phyloP scores from a whole-genome alignment of 768 basidiomycete genomes.

The Clitopilus passeckerianus region DNA sequence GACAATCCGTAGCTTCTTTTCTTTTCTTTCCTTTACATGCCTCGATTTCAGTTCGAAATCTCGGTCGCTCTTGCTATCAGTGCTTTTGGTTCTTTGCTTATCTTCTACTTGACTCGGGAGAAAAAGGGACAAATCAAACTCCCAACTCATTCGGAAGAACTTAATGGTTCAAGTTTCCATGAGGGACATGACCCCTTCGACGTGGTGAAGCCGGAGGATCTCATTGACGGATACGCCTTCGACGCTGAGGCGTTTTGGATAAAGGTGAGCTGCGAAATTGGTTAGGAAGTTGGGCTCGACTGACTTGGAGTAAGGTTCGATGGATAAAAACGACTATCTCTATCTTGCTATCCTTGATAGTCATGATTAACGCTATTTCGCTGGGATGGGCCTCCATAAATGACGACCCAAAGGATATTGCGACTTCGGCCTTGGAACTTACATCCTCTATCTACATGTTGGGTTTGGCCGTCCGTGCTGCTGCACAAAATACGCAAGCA shows the following conservation, averaged over 20 bases:
- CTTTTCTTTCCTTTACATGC: slow-evolving; percentile 33
- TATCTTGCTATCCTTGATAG: slow-evolving; percentile 36
- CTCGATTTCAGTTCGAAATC: slow-evolving; percentile 52
- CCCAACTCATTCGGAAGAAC: slow-evolving; percentile 25
- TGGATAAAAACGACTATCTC: slow-evolving; percentile 51
- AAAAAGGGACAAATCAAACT: slow-evolving; percentile 50
- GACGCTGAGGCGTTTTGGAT: slow-evolving; percentile 57
- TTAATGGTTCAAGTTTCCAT: slow-evolving; percentile 11
- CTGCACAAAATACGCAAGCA: slow-evolving; percentile 37
- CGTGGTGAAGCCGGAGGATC: slow-evolving; percentile 69
- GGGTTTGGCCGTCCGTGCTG: slow-evolving; percentile 42
- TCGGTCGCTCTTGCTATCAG: slow-evolving; percentile 40
- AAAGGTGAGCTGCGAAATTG: slow-evolving; percentile 31
- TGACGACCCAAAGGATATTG: slow-evolving; percentile 23
- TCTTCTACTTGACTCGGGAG: slow-evolving; percentile 34
- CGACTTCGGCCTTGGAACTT: slow-evolving; percentile 39
- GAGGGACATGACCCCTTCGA: slow-evolving; percentile 55
- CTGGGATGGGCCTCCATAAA: slow-evolving; percentile 49
- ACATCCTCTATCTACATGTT: slow-evolving; percentile 58
- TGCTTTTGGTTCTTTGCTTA: slow-evolving; percentile 37
- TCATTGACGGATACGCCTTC: slow-evolving; percentile 62
- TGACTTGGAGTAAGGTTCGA: slow-evolving; percentile 39
- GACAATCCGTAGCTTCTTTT: not conserved
- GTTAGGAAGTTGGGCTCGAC: not conserved
- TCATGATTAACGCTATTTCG: slow-evolving; percentile 46